These are phyloP conservation scores for Rhamnella rubrinervis DNA, from an alignment of 331 rosid genomes.

Conservation along the genomic window DNA sequence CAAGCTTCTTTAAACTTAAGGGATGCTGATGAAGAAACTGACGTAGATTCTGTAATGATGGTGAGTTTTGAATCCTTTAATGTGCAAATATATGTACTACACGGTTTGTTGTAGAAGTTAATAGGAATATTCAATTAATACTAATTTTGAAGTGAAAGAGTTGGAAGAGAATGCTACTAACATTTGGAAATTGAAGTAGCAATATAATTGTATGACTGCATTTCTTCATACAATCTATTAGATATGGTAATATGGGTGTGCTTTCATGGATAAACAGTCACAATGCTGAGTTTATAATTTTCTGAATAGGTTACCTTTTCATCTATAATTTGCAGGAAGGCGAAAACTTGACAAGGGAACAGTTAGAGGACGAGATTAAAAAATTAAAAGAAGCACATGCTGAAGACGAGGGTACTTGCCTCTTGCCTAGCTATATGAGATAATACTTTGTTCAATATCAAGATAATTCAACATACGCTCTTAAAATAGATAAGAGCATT, in stretches of 20 bases:
- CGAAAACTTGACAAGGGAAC: constrained; percentile 75
- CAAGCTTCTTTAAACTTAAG: constrained; percentile 54
- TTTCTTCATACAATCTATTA: not conserved
- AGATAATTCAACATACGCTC: not conserved
- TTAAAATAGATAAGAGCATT: not conserved
- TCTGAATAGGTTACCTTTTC: not conserved
- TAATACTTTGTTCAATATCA: not conserved
- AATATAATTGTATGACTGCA: not conserved
- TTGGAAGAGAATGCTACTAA: too few species aligned
- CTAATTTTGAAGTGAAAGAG: too few species aligned
- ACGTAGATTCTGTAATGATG: constrained; percentile 84
- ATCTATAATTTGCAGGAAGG: constrained; percentile 55
- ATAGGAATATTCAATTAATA: too few species aligned
- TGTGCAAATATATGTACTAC: not conserved
- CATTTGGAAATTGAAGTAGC: not conserved
- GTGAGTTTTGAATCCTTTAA: constrained; percentile 46
- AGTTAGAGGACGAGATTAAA: constrained; percentile 71
- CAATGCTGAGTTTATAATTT: not conserved
- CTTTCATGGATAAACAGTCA: not conserved
- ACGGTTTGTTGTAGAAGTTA: not conserved
- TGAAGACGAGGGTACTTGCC: constrained; percentile 78
- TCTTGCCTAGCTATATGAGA: not conserved
- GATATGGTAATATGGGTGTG: not conserved
- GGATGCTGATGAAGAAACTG: constrained; percentile 80
- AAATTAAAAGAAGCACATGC: constrained; percentile 89